Evolutionary conservation across 805 yeast species (phyloP), one percentile per base, ranked within the genome.

Genomic region (Hanseniaspora taiwanica): DNA sequence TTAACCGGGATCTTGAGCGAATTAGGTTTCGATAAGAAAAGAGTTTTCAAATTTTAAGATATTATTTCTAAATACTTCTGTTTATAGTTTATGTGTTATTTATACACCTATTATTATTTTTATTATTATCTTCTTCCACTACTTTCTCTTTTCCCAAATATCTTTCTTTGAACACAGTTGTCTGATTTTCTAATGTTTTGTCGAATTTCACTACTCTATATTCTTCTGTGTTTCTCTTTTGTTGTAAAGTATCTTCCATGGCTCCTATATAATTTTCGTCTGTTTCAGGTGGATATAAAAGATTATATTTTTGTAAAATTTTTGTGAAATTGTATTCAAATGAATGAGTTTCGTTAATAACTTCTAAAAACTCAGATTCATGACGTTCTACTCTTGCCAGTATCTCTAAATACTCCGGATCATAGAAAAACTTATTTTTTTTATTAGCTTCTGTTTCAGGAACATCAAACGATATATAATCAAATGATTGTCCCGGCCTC

Each of bases 1-100:
- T 73, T 91, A 43, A 68, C 78, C 21, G 98, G 98, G 56, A 76
- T 78, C 39, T 75, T 91, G 58, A 76, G 76, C 53, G 96, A 89
- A 36, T 72, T 91, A 49, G 96, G 96, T 40, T 87, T 71, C 76
- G 65, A 74, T 61, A 80, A 81, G 66, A 85, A 81, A 43, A 77
- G 82, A 54, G 97, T 91, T 40, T 89, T 74, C 68, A 91, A 91
- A 68, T 87, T 83, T 58, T 87, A 74, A 56, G 19, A 21, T n/a
- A 14, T 21, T 6, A 25, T n/a, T 14, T 12, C 17, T 31, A 10
- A 16, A 19, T 31, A 23, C 17, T 36, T 38, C 35, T 37, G n/a
- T n/a, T n/a, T n/a, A n/a, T 21, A 19, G 9, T 4, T 32, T 32
- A 7, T 8, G 5, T 32, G 35, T 7, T 21, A 32, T 7, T 9